Evolutionary conservation across 306 rosid genomes (phyloP), one percentile per base, ranked within the genome.

Genomic region (Malus asiatica): DNA sequence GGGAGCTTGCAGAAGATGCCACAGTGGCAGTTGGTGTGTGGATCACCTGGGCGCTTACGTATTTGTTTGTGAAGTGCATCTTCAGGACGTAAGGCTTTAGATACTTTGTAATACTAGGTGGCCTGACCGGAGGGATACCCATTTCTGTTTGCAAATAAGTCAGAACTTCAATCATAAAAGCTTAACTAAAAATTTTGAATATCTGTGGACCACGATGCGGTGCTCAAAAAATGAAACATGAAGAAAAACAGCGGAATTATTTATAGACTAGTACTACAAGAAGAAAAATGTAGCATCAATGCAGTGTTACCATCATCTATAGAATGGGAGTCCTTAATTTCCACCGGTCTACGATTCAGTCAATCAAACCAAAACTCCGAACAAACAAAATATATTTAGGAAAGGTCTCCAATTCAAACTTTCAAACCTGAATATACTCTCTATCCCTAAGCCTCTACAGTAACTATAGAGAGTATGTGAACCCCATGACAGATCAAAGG

Each of bases 41-140:
- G 81, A 90, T 68, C 71, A 95, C 97, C 85, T 90, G 95, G 5
- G 89, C 95, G 64, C 83, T 89, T 74, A 92, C 96, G 42, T 38
- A 92, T 83, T 90, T 92, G 78, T 92, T 95, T 68, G 96, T 89
- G 46, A 95, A 89, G 86, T 92, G 92, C 97, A 90, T 95, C 85
- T 62, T 95, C 92, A 90, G 86, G 46, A 90, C 86, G 81, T 89
- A 95, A 5, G 97, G 97, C 89, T 95, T 95, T 19, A 95, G 90
- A 79, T 72, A 95, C 52, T 88, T 61, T 58, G 71, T 81, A 58
- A 95, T 65, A 76, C 87, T 83, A 5, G 87, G 87, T 79, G 96
- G 84, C 82, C 88, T 87, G 35, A 71, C 83, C 19, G 97, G 96
- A 14, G 88, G 93, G 78, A 89, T 80, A 78, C 90, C 96, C 97